Percentiles rank a stretch among this genome's conserved stretches.
Conservation (phyloP, 495 filamentous ascomycete species). For the Cetradonia linearis region DNA sequence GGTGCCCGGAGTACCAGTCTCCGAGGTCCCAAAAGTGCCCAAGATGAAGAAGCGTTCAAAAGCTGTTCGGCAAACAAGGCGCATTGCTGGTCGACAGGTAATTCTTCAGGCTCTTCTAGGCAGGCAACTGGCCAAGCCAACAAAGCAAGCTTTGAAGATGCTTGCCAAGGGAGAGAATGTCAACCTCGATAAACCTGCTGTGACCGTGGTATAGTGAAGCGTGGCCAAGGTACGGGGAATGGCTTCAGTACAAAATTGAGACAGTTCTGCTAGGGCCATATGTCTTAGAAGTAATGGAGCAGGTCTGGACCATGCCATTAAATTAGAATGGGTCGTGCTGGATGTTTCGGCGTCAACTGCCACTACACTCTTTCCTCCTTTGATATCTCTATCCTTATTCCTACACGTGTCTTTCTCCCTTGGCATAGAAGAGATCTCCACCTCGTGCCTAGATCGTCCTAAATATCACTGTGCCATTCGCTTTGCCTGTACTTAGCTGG, state of each 20-base stretch:
- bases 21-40: conserved; percentile 1
- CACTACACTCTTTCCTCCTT: neutral
- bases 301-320: neutral
- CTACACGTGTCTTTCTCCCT: neutral
- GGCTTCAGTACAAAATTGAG: neutral
- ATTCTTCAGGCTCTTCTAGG: conserved; percentile 22
- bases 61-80: conserved; percentile 21
- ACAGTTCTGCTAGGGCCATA: neutral
- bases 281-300: neutral
- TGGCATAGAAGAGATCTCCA: neutral
- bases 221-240: neutral
- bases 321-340: neutral
- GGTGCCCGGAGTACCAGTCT: neutral
- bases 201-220: neutral
- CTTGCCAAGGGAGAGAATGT: conserved; percentile 45
- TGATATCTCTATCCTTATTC: neutral
- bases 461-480: neutral
- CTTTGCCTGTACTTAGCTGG: neutral
- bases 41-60: conserved; percentile 14
- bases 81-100: conserved; percentile 16
- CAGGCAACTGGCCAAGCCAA: conserved; percentile 22
- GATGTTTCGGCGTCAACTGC: neutral
- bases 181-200: conserved; percentile 36
- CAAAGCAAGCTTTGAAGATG: conserved; percentile 22
- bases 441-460: neutral